A percentile compares a stretch with the other conserved stretches of the same genome.
These are phyloP conservation scores for Cercophora samala DNA, from an alignment of 495 filamentous ascomycete genomes.

Conservation along the genomic window DNA sequence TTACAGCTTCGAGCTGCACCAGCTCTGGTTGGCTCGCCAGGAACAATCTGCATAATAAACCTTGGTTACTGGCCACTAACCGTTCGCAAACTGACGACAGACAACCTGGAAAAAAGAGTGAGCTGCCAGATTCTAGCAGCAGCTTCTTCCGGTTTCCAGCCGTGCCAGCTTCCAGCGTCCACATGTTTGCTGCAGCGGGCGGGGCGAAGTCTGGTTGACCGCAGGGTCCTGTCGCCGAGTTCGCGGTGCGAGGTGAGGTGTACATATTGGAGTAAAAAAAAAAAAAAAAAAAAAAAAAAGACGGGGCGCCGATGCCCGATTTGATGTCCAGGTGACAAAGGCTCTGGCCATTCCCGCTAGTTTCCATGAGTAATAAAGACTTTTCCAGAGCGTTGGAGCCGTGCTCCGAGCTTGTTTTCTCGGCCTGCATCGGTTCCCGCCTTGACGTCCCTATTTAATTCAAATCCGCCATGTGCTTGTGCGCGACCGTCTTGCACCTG, in stretches of 20 bases:
- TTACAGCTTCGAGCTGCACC: background rate
- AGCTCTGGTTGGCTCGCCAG: background rate
- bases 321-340: constrained; percentile 18
- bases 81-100: background rate
- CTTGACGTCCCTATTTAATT: constrained; percentile 14
- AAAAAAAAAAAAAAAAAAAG: background rate
- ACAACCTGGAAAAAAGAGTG: constrained; percentile 2
- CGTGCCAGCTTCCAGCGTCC: constrained; percentile 11
- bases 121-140: background rate
- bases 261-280: too few relatives aligned
- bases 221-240: constrained; percentile 4
- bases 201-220: background rate
- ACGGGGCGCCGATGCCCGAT: constrained; percentile 6
- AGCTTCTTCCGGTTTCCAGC: too few relatives aligned
- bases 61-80: background rate
- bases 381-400: constrained; percentile 10
- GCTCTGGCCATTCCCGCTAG: constrained; percentile 2
- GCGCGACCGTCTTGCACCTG: constrained; percentile 2
- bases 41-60: background rate
- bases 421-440: constrained; percentile 18
- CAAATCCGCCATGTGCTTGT: constrained; percentile 2
- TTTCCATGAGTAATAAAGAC: constrained; percentile 14
- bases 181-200: background rate
- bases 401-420: constrained; percentile 6
- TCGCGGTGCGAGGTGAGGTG: background rate